Percentiles rank a stretch among this genome's conserved stretches.
phyloP scores from a whole-genome alignment of 2,329 filamentous ascomycete genomes.

The Podosphaera fusca region DNA sequence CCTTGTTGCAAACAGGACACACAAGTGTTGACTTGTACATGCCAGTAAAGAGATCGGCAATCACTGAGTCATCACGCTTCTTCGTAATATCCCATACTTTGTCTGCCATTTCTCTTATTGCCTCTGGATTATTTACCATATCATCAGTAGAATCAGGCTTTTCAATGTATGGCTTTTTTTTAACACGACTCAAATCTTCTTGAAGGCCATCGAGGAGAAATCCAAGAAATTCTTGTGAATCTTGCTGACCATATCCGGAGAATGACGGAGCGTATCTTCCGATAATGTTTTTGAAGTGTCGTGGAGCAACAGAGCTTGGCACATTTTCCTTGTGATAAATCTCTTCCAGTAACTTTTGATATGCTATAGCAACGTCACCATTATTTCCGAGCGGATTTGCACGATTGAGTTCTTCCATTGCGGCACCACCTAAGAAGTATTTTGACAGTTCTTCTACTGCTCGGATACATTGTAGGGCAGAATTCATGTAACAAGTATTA shows the following conservation, averaged over 20 bases:
- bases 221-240: conserved; percentile 89
- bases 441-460: conserved; percentile 83
- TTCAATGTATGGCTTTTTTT: conserved; percentile 91
- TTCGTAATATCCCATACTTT: conserved; percentile 83
- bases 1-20: conserved; percentile 75
- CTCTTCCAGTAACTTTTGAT: conserved; percentile 49
- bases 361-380: conserved; percentile 68
- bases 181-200: conserved; percentile 81
- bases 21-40: conserved; percentile 97
- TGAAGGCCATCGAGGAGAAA: conserved; percentile 87
- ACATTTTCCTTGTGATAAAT: conserved; percentile 47
- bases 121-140: conserved; percentile 63
- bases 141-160: conserved; percentile 96
- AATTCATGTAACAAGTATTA: conserved; percentile 99
- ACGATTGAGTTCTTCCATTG: conserved; percentile 60
- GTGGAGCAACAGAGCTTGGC: conserved; percentile 48
- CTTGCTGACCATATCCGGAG: conserved; percentile 86
- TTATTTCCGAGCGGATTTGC: conserved; percentile 69
- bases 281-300: conserved; percentile 61
- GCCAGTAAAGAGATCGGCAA: conserved; percentile 86
- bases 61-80: conserved; percentile 78
- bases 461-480: conserved; percentile 78
- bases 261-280: conserved; percentile 67
- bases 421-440: conserved; percentile 61
- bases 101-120: conserved; percentile 65